Conservation (phyloP, 371 early-diverging fungal genomes). For the Apophysomyces sp. region DNA sequence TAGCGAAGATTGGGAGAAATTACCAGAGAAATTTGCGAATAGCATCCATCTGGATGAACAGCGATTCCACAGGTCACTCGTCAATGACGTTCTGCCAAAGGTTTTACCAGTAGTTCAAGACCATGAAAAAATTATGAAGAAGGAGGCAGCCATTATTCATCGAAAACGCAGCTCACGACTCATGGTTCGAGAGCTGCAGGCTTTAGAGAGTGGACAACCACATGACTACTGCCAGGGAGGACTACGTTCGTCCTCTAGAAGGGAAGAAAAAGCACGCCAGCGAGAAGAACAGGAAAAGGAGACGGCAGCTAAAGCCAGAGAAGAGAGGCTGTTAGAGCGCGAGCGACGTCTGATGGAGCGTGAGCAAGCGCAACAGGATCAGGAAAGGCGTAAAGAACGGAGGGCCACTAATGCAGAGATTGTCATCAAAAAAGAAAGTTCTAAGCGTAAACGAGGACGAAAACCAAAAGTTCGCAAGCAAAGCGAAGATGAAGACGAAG, state of each 20-base stretch:
- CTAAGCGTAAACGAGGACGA: slow-evolving; percentile 29
- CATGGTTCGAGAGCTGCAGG: slow-evolving; percentile 54
- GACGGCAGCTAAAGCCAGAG: slow-evolving; percentile 45
- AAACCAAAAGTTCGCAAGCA: slow-evolving; percentile 22
- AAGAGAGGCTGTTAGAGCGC: slow-evolving; percentile 48
- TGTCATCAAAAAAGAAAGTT: slow-evolving; percentile 8
- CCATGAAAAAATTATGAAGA: slow-evolving; percentile 48
- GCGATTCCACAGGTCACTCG: slow-evolving; percentile 50
- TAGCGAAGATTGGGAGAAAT: slow-evolving; percentile 59
- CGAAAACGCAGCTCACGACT: slow-evolving; percentile 71
- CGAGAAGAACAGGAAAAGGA: slow-evolving; percentile 34
- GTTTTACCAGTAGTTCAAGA: slow-evolving; percentile 57
- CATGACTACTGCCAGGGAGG: neutral
- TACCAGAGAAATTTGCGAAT: slow-evolving; percentile 52
- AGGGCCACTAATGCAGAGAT: slow-evolving; percentile 7
- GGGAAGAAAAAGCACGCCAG: slow-evolving; percentile 35
- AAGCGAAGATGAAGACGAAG: slow-evolving; percentile 47
- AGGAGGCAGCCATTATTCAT: slow-evolving; percentile 55
- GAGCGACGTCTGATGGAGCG: slow-evolving; percentile 51
- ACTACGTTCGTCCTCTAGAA: slow-evolving; percentile 27
- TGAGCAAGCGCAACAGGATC: slow-evolving; percentile 34
- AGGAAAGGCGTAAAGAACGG: slow-evolving; percentile 17
- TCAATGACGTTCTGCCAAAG: slow-evolving; percentile 59
- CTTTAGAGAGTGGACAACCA: slow-evolving; percentile 34
- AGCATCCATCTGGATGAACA: slow-evolving; percentile 59